Evolutionary conservation across 345 rosid genomes (phyloP), one percentile per base, ranked within the genome.

Genomic region (Brassica carinata): DNA sequence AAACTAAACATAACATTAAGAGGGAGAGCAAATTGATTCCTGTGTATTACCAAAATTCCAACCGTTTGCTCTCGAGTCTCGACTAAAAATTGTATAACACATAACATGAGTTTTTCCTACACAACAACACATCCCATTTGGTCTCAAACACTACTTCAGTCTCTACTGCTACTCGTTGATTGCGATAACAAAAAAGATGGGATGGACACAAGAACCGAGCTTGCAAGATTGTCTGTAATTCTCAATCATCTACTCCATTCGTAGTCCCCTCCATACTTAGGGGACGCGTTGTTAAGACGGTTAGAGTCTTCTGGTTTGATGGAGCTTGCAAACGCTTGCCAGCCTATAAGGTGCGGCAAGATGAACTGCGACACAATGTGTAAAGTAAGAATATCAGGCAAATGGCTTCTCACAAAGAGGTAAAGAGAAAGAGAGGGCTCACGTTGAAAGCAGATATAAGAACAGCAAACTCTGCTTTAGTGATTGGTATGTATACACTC

Each of bases 281-380:
- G 83, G 63, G 77, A 87, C 1, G 88, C 89, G 67, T 76, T 85
- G 73, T 85, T 91, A 59, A 36, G 38, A 0, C 85, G 84, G 79
- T 76, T 81, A 19, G 74, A 26, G n/a, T 88, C 90, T 34, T 86
- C 88, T 0, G 87, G 90, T 83, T 76, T 90, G 65, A 84, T 87
- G 67, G 92, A 79, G 77, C 79, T 83, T 1, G 90, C 91, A 71
- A 83, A 92, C 45, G 97, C 88, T 29, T 90, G 89, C 98, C 97
- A 94, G 30, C 97, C 98, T 73, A 94, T 62, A 13, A 94, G 86
- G 84, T 89, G 85, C 0, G 98, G 98, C 86, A 94, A 81, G 66
- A 92, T 71, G 73, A 86, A 94, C 97, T 94, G 93, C 87, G 74
- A 9, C 67, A 19, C 63, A 74, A 17, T 19, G 19, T 53, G 48